Percentiles rank a stretch among this genome's conserved stretches.
These are phyloP conservation scores for Globisporangium iwayamae DNA, from an alignment of 352 stramenopile genomes.

Conservation along the genomic window DNA sequence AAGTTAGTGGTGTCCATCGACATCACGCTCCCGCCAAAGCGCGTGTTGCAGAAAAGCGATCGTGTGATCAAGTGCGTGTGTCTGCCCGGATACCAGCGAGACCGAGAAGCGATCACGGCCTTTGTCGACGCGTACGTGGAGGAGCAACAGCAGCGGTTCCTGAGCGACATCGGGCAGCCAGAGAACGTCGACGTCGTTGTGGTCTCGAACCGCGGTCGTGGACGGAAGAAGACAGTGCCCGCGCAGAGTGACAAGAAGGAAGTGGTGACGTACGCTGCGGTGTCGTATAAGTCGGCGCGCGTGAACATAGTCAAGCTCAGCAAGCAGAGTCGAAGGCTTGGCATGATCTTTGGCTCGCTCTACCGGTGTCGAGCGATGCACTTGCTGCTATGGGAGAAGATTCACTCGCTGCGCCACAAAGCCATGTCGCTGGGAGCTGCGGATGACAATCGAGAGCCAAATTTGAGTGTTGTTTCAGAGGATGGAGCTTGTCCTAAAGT, in stretches of 20 bases:
- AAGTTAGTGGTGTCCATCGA: constrained; percentile 53
- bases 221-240: constrained; percentile 14
- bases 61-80: constrained; percentile 70
- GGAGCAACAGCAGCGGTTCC: constrained; percentile 61
- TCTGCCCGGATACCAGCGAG: constrained; percentile 44
- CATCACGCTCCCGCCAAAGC: constrained; percentile 63
- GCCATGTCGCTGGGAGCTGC: not conserved
- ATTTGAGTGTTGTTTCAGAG: not conserved
- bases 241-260: constrained; percentile 38
- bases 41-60: constrained; percentile 58
- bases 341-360: constrained; percentile 71
- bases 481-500: not conserved
- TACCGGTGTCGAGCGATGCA: constrained; percentile 68
- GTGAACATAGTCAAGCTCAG: constrained; percentile 51
- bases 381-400: constrained; percentile 56
- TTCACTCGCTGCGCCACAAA: constrained; percentile 23
- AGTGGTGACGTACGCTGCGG: constrained; percentile 57
- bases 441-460: not conserved
- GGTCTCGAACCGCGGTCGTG: constrained; percentile 39
- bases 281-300: constrained; percentile 64
- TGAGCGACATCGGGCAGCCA: constrained; percentile 46
- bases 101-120: constrained; percentile 38
- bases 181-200: constrained; percentile 56
- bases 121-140: constrained; percentile 68
- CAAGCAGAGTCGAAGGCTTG: constrained; percentile 70